Evolutionary conservation across 768 basidiomycete species (phyloP).

Genomic region (Xerocomus spinulosus): DNA sequence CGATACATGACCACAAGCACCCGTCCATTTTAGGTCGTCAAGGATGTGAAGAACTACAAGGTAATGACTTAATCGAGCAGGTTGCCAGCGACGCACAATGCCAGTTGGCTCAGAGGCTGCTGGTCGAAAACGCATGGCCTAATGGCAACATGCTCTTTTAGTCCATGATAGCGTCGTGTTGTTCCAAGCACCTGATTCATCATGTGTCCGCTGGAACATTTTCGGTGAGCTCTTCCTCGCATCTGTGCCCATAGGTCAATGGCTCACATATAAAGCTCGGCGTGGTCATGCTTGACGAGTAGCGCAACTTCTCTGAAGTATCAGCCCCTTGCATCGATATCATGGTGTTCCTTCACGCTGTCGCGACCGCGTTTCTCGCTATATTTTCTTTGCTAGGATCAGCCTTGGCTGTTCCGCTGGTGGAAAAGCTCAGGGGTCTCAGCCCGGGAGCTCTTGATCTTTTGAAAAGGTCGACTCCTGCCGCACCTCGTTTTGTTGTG

Average conservation of each 20-base stretch:
- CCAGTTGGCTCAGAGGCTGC: background rate
- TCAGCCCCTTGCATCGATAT: background rate
- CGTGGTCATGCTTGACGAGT: background rate
- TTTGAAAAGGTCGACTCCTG: constrained; percentile 21
- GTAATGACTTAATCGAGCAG: background rate
- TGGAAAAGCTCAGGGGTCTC: constrained; percentile 9
- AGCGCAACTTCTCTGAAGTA: background rate
- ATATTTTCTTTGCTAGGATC: constrained; percentile 1
- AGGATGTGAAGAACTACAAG: too few relatives aligned
- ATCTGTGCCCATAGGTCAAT: background rate
- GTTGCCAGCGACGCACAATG: too few relatives aligned
- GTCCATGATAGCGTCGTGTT: background rate
- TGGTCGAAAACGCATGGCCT: background rate
- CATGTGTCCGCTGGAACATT: background rate
- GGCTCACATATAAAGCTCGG: background rate
- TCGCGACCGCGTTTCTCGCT: background rate
- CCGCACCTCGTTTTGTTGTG: constrained; percentile 45
- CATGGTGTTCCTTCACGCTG: constrained; percentile 5
- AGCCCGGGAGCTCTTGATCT: constrained; percentile 11
- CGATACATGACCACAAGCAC: background rate
- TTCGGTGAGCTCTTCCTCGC: background rate
- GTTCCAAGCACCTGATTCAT: background rate
- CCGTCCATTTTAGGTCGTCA: background rate
- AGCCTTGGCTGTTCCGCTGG: constrained; percentile 7
- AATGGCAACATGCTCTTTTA: background rate